These are phyloP conservation scores for Blakeslea trispora DNA, from an alignment of 371 early-diverging fungal species.

Conservation along the genomic window DNA sequence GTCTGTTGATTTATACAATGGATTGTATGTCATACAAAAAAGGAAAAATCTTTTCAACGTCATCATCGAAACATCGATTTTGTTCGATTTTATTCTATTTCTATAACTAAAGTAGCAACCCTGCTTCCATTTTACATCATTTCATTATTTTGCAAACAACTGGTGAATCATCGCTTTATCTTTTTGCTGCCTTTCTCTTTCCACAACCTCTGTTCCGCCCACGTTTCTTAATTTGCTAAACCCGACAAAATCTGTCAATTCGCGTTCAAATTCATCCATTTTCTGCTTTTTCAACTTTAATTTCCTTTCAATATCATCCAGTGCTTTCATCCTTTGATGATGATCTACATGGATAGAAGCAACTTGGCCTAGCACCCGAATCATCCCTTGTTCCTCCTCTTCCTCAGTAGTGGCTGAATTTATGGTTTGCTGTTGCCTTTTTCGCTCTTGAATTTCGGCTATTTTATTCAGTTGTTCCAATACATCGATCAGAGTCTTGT, in stretches of 20 bases:
- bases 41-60: background rate
- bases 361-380: slow-evolving; percentile 72
- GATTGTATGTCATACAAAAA: background rate
- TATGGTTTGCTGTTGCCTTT: too few species aligned
- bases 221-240: slow-evolving; percentile 64
- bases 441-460: slow-evolving; percentile 55
- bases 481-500: slow-evolving; percentile 54
- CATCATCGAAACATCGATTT: background rate
- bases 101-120: too few species aligned
- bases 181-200: slow-evolving; percentile 62
- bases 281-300: slow-evolving; percentile 66
- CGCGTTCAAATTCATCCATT: slow-evolving; percentile 74
- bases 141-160: slow-evolving; percentile 40
- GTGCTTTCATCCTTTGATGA: slow-evolving; percentile 64
- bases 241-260: slow-evolving; percentile 68
- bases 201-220: slow-evolving; percentile 72
- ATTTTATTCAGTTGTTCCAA: slow-evolving; percentile 63
- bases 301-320: slow-evolving; percentile 63
- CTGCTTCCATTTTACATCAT: too few species aligned
- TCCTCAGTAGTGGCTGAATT: too few species aligned
- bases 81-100: background rate
- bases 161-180: slow-evolving; percentile 61
- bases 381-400: slow-evolving; percentile 49
- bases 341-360: slow-evolving; percentile 68
- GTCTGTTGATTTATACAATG: too few species aligned